Evolutionary conservation across 331 rosid genomes (phyloP), one percentile per base, ranked within the genome.

Genomic region (Pyracantha coccinea): DNA sequence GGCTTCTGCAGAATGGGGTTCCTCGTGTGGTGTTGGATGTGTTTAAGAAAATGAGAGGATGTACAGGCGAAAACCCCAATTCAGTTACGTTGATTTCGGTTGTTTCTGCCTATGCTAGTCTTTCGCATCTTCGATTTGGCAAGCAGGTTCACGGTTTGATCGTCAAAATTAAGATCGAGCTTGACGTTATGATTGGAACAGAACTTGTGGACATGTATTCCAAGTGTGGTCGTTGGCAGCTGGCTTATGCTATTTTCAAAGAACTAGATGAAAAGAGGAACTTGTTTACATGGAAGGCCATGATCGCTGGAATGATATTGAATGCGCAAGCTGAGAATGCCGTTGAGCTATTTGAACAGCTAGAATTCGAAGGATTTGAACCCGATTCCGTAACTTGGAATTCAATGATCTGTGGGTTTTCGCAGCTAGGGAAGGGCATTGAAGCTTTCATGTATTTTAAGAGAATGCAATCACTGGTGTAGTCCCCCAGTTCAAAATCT

Each of bases 371-470:
- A 69, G 88, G 84, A 62, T 20, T 90, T 59, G 64, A 75, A 63
- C 89, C 92, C 29, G 95, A 93, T 89, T 83, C 89, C 35, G 90
- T 86, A 24, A 93, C 90, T 4, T 90, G 98, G 95, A 90, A 86
- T 77, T 83, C 90, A 13, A 83, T 93, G 88, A 87, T 90, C 15
- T 71, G 77, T 69, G 98, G 91, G 47, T 83, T 90, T 69, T 83
- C 90, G 16, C 85, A 85, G 81, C 69, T 75, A 38, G 90, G 91
- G 59, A 73, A 63, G 82, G 73, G 78, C 44, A n/a, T 27, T 16
- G 85, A 87, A 69, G 95, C 92, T 58, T 83, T 89, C 54, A 63
- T 74, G 53, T 90, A 82, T 82, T 90, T 93, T 23, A 79, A 78
- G 84, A 71, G 73, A 80, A 90, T 93, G 95, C 86, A 82, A 29